These are phyloP conservation scores for Leptographium galeiforme DNA, from an alignment of 2,329 filamentous ascomycete species.

Conservation along the genomic window DNA sequence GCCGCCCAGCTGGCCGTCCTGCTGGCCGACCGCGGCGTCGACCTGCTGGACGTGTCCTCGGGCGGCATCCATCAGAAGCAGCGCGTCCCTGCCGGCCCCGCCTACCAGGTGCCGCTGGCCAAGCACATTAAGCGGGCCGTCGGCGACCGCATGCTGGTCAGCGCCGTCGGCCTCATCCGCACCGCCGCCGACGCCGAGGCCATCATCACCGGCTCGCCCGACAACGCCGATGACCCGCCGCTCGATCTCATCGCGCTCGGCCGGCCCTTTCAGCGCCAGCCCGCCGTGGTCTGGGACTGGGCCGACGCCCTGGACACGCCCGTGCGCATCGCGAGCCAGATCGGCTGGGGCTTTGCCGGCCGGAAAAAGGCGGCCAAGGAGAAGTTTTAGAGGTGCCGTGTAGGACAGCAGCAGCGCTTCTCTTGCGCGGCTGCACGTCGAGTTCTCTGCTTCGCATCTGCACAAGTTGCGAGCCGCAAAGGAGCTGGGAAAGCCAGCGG, in stretches of 20 bases:
- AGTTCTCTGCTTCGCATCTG: too few species aligned
- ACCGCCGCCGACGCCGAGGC: constrained; percentile 31
- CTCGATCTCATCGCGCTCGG: constrained; percentile 37
- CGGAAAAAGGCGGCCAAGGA: not conserved
- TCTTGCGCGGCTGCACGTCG: too few species aligned
- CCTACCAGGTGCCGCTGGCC: constrained; percentile 60
- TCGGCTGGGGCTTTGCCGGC: constrained; percentile 40
- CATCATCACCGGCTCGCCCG: constrained; percentile 23
- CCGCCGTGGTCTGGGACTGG: constrained; percentile 40
- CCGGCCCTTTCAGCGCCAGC: constrained; percentile 45
- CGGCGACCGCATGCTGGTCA: constrained; percentile 39
- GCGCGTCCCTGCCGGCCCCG: constrained; percentile 44
- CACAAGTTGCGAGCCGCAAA: too few species aligned
- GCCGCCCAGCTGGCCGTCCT: constrained; percentile 48
- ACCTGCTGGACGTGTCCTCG: constrained; percentile 60
- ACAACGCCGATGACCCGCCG: constrained; percentile 19
- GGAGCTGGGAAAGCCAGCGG: too few species aligned
- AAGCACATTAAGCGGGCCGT: constrained; percentile 58
- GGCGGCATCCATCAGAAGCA: constrained; percentile 50
- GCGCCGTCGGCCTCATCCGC: constrained; percentile 35
- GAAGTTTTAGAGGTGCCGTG: not conserved
- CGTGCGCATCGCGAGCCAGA: constrained; percentile 37
- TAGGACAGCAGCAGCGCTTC: too few species aligned
- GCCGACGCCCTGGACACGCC: constrained; percentile 37
- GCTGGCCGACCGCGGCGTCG: constrained; percentile 54